A percentile compares a stretch with the other conserved stretches of the same genome.
phyloP scores from a whole-genome alignment of 2,329 filamentous ascomycete species.

The Beauveria australis region DNA sequence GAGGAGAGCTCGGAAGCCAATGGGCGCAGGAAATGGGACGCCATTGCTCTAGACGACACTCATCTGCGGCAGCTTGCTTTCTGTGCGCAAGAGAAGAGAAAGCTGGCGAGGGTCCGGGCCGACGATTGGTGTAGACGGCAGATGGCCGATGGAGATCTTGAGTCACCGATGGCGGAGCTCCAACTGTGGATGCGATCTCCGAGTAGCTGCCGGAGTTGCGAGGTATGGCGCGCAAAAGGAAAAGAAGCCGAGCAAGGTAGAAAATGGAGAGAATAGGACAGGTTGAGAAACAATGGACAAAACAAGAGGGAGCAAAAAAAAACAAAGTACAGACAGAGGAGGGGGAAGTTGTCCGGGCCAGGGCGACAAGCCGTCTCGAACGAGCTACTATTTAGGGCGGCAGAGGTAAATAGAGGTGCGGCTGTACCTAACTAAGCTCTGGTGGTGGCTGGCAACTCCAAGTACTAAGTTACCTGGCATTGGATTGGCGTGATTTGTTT shows the following conservation, averaged over 20 bases:
- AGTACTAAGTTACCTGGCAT: neutral
- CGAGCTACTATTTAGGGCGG: neutral
- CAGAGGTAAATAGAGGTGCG: neutral
- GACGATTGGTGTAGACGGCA: neutral
- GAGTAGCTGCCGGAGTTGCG: conserved; percentile 5
- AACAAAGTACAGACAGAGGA: neutral
- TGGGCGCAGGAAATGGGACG: conserved; percentile 26
- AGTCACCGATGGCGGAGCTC: conserved; percentile 9
- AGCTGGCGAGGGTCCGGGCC: neutral
- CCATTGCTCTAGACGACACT: conserved; percentile 23
- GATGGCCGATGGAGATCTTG: neutral
- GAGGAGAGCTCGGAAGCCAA: conserved; percentile 24
- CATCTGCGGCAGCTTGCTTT: conserved; percentile 20
- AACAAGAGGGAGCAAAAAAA: neutral
- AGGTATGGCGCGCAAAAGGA: neutral
- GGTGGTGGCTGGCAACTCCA: neutral
- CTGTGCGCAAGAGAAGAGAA: neutral
- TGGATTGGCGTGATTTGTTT: neutral
- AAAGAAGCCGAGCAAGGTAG: neutral
- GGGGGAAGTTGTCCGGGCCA: neutral
- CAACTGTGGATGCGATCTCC: conserved; percentile 2
- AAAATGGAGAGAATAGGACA: neutral
- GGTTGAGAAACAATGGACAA: neutral
- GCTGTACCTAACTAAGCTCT: too few relatives aligned
- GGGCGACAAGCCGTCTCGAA: neutral